These are phyloP conservation scores for Tephrocybe sp. DNA, from an alignment of 768 basidiomycete genomes.

Conservation along the genomic window DNA sequence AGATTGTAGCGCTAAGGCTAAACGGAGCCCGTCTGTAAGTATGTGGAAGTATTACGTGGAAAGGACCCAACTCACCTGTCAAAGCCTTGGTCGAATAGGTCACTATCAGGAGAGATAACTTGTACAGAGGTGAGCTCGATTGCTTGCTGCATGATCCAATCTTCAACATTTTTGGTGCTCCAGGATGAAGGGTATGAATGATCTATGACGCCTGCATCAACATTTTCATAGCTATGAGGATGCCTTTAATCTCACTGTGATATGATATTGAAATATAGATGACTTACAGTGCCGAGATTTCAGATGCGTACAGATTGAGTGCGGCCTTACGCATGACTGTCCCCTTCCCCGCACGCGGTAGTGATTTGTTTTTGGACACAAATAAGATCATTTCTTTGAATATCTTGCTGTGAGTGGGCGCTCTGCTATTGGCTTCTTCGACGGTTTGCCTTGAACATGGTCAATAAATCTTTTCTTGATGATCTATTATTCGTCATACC, in stretches of 20 bases:
- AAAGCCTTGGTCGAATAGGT: slow-evolving; percentile 19
- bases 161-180: slow-evolving; percentile 18
- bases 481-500: no score
- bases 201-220: slow-evolving; percentile 22
- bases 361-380: no score
- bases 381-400: no score
- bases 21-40: neutral
- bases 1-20: slow-evolving; percentile 31
- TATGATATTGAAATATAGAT: neutral
- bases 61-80: slow-evolving; percentile 5
- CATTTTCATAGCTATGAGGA: slow-evolving; percentile 22
- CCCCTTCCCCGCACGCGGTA: no score
- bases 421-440: no score
- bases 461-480: no score
- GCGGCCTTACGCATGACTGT: slow-evolving; percentile 42
- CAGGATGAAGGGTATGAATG: slow-evolving; percentile 21
- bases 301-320: slow-evolving; percentile 34
- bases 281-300: slow-evolving; percentile 39
- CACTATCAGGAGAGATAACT: neutral
- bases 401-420: no score
- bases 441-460: no score
- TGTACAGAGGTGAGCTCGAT: slow-evolving; percentile 11
- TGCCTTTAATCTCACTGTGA: neutral
- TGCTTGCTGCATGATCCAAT: slow-evolving; percentile 26
- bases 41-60: neutral